Evolutionary conservation across 129 eudicot genomes (phyloP), one percentile per base, ranked within the genome.

Genomic region (Flaveria robusta): DNA sequence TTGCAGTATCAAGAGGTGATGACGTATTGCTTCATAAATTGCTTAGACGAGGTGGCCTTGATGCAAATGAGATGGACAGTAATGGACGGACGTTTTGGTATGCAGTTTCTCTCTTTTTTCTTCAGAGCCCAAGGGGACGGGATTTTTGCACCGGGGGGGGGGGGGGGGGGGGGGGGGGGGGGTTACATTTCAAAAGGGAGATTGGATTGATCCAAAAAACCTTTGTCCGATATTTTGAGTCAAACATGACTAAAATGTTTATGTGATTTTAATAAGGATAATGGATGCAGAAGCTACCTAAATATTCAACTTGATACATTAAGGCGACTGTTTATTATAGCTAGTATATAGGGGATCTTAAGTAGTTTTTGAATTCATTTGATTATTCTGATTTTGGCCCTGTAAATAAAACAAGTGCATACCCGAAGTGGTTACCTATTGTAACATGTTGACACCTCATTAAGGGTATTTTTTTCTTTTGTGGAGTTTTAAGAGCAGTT

Each of bases 1-100:
- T 92, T 89, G 91, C 97, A 8, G 96, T 88, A 52, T 59, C 73
- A 68, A 84, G 96, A 79, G 91, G 81, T 41, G 96, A 92, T 75
- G 94, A 88, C 42, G 72, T 83, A 18, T 69, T 92, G 86, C 67
- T 90, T 79, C 85, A 77, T 71, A 79, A 89, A 49, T 77, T 92
- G 84, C 90, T 92, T 68, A 83, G 65, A 69, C 86, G 84, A 37
- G 96, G 96, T 41, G 96, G 96, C 67, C 75, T 75, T 76, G 90
- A 92, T 43, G 85, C 98, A 51, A 85, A 92, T 71, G 96, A 92
- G 80, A 13, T 77, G 67, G 92, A 88, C 49, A 66, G 62, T 75
- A 80, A 59, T 52, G 90, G 96, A 34, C 90, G 87, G 23, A 88
- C 86, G 88, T 90, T 70, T 55, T 90, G 89, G 98, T 92, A 74